phyloP scores from a whole-genome alignment of 257 asterid genomes.

The Buddleja alternifolia region DNA sequence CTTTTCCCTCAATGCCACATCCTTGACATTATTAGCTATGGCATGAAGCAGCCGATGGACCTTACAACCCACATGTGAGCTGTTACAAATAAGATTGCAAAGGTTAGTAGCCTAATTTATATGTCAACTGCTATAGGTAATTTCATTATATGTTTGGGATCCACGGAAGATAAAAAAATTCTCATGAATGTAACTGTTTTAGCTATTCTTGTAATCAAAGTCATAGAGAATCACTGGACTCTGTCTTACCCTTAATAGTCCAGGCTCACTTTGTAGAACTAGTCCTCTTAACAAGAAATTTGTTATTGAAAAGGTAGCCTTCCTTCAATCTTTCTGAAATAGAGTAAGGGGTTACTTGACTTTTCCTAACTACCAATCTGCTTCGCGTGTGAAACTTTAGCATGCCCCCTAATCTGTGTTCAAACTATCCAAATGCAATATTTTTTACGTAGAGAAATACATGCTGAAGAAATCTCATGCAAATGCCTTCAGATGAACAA shows the following conservation, averaged over 20 bases:
- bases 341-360: too few relatives aligned
- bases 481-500: conserved; percentile 34
- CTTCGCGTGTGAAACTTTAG: too few relatives aligned
- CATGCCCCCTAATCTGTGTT: too few relatives aligned
- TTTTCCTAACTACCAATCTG: too few relatives aligned
- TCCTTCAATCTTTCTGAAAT: too few relatives aligned
- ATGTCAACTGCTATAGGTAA: conserved; percentile 42
- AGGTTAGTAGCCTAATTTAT: conserved; percentile 39
- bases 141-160: conserved; percentile 40
- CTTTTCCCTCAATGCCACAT: conserved; percentile 41
- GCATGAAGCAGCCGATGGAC: conserved; percentile 44
- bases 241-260: too few relatives aligned
- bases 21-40: conserved; percentile 36
- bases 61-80: conserved; percentile 39
- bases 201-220: conserved; percentile 40
- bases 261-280: too few relatives aligned
- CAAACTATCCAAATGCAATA: conserved; percentile 38
- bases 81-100: conserved; percentile 38
- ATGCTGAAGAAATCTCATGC: conserved; percentile 29
- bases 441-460: conserved; percentile 25
- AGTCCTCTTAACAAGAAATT: too few relatives aligned
- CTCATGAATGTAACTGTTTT: conserved; percentile 39
- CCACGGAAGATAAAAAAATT: conserved; percentile 37
- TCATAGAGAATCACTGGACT: conserved; percentile 33
- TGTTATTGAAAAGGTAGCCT: too few relatives aligned